A percentile compares a stretch with the other conserved stretches of the same genome.
phyloP scores from a whole-genome alignment of 2,329 filamentous ascomycete species.

The Dactylonectria macrodidyma region DNA sequence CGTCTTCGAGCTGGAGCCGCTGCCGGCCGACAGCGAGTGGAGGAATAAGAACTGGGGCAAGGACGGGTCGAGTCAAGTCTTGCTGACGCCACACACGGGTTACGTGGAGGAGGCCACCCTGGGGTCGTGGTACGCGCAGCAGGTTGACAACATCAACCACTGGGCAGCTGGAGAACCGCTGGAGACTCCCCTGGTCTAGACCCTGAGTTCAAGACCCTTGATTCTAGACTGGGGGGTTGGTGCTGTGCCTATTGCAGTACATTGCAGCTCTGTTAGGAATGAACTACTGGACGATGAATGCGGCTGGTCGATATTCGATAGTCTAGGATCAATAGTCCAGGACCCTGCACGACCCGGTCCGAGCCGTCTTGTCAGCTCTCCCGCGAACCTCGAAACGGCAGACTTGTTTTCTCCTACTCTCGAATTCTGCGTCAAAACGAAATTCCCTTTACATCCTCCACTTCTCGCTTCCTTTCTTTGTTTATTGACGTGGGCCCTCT shows the following conservation, averaged over 20 bases:
- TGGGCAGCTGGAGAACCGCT: slow-evolving; percentile 57
- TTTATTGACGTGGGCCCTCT: slow-evolving; percentile 10
- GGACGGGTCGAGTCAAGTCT: slow-evolving; percentile 70
- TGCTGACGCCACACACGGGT: slow-evolving; percentile 82
- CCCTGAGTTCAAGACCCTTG: too few species aligned
- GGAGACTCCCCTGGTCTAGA: slow-evolving; percentile 37
- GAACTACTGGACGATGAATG: slow-evolving; percentile 7
- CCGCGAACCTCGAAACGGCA: slow-evolving; percentile 1
- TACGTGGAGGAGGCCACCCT: slow-evolving; percentile 79
- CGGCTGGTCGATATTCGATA: slow-evolving; percentile 26
- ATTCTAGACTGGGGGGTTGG: not conserved
- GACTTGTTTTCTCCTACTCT: slow-evolving; percentile 19
- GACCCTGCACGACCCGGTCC: slow-evolving; percentile 20
- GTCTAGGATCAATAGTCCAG: slow-evolving; percentile 28
- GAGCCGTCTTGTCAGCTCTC: slow-evolving; percentile 13
- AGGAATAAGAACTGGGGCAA: slow-evolving; percentile 74
- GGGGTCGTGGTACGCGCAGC: slow-evolving; percentile 77
- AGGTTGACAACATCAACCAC: slow-evolving; percentile 72
- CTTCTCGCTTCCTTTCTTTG: not conserved
- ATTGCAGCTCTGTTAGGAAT: not conserved
- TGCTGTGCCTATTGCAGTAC: not conserved
- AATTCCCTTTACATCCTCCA: not conserved
- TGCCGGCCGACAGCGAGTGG: slow-evolving; percentile 78
- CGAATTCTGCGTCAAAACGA: not conserved
- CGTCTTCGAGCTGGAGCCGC: slow-evolving; percentile 81